A percentile compares a stretch with the other conserved stretches of the same genome.
Evolutionary conservation across 768 basidiomycete species (phyloP).

Genomic region (Suillus spraguei): DNA sequence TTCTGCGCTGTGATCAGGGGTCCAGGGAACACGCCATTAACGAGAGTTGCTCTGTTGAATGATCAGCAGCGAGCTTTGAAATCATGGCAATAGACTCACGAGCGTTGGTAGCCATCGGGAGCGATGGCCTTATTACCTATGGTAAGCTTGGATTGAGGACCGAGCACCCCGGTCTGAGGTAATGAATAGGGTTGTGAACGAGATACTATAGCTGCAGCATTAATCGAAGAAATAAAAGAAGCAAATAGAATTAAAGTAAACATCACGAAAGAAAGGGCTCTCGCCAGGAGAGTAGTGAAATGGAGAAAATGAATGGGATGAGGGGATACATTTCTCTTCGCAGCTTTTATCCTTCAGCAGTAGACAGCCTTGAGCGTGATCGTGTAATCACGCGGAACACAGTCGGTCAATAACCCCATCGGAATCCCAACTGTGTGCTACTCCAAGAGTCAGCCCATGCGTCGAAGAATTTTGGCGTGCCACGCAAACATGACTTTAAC

Average conservation of each 20-base stretch:
- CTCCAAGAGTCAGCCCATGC: background rate
- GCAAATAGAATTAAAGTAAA: slow-evolving; percentile 10
- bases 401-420: background rate
- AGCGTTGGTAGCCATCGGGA: slow-evolving; percentile 49
- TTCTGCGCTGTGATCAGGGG: slow-evolving; percentile 47
- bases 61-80: background rate
- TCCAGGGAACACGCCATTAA: slow-evolving; percentile 46
- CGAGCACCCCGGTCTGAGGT: slow-evolving; percentile 14
- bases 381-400: background rate
- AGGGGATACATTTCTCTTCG: background rate
- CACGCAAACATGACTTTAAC: background rate
- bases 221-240: slow-evolving; percentile 12
- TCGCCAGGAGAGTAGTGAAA: background rate
- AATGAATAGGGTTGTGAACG: slow-evolving; percentile 16
- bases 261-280: slow-evolving; percentile 15
- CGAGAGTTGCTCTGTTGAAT: slow-evolving; percentile 40
- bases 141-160: slow-evolving; percentile 27
- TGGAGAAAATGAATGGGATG: background rate
- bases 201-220: slow-evolving; percentile 24
- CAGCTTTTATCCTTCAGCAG: background rate
- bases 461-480: background rate
- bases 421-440: background rate
- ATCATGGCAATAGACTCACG: slow-evolving; percentile 29
- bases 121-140: slow-evolving; percentile 42
- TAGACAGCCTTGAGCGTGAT: background rate